Percentiles rank a stretch among this genome's conserved stretches.
phyloP scores from a whole-genome alignment of 2,329 filamentous ascomycete species.

The Pseudocercospora cruenta region DNA sequence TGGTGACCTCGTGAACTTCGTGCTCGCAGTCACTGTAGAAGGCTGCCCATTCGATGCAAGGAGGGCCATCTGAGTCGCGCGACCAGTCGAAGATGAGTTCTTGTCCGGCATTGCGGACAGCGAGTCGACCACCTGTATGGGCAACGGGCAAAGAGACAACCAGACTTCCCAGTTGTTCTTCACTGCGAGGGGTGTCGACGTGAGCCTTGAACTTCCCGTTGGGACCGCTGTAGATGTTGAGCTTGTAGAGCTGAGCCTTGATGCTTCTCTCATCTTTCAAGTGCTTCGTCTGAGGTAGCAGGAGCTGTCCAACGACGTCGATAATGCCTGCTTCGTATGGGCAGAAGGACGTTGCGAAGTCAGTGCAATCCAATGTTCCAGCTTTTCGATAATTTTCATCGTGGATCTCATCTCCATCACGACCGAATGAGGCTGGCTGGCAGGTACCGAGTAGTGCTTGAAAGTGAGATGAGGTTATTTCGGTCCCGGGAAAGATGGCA shows the following conservation, averaged over 20 bases:
- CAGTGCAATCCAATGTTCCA: slow-evolving; percentile 49
- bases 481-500: background rate
- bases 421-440: slow-evolving; percentile 55
- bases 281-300: slow-evolving; percentile 41
- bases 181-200: slow-evolving; percentile 26
- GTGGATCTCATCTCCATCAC: slow-evolving; percentile 48
- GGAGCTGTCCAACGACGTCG: slow-evolving; percentile 51
- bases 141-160: slow-evolving; percentile 24
- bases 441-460: slow-evolving; percentile 23
- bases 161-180: slow-evolving; percentile 23
- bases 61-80: slow-evolving; percentile 15
- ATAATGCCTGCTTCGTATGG: slow-evolving; percentile 51
- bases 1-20: slow-evolving; percentile 54
- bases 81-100: slow-evolving; percentile 50
- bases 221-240: slow-evolving; percentile 49
- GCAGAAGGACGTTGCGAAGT: slow-evolving; percentile 40
- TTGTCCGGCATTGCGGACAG: slow-evolving; percentile 47
- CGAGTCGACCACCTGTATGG: slow-evolving; percentile 42
- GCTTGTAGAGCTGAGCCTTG: slow-evolving; percentile 59
- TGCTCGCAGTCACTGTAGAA: slow-evolving; percentile 61
- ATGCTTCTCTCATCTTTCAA: slow-evolving; percentile 40
- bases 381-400: slow-evolving; percentile 59
- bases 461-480: background rate
- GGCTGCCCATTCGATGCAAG: slow-evolving; percentile 50
- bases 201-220: slow-evolving; percentile 26